phyloP scores from a whole-genome alignment of 1,284 basidiomycete genomes.

The Coniophora puteana region DNA sequence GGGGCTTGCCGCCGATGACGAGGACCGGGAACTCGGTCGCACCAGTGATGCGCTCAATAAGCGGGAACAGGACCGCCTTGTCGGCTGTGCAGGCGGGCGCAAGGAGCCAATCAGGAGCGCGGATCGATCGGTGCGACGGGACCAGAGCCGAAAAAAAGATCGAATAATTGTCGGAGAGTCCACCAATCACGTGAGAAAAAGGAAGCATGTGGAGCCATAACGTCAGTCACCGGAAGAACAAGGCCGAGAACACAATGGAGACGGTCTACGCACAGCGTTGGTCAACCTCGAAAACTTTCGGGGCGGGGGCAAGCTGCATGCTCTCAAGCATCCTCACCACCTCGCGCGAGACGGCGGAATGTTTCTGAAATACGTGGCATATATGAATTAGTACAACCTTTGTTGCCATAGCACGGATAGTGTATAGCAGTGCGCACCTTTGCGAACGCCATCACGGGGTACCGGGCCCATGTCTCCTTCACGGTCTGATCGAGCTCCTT shows the following conservation, averaged over 20 bases:
- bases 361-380: slow-evolving; percentile 36
- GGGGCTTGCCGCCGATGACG: slow-evolving; percentile 60
- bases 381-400: not conserved
- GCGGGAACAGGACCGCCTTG: slow-evolving; percentile 38
- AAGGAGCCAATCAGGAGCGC: too few relatives aligned
- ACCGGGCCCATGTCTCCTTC: slow-evolving; percentile 62
- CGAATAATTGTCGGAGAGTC: too few relatives aligned
- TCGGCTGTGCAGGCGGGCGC: slow-evolving; percentile 32
- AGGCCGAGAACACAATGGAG: not conserved
- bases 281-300: slow-evolving; percentile 75
- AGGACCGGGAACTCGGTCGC: slow-evolving; percentile 63
- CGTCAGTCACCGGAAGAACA: not conserved
- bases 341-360: slow-evolving; percentile 64
- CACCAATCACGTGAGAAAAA: too few relatives aligned
- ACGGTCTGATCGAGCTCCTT: slow-evolving; percentile 56
- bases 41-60: slow-evolving; percentile 54
- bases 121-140: too few relatives aligned
- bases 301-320: slow-evolving; percentile 62
- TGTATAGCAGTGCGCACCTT: slow-evolving; percentile 47
- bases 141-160: too few relatives aligned
- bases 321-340: slow-evolving; percentile 57
- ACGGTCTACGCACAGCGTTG: slow-evolving; percentile 44
- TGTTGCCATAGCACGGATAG: not conserved
- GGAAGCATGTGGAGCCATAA: slow-evolving; percentile 24
- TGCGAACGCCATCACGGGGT: slow-evolving; percentile 77